Conservation (phyloP, 768 basidiomycete genomes). For the Boletellus sp. region DNA sequence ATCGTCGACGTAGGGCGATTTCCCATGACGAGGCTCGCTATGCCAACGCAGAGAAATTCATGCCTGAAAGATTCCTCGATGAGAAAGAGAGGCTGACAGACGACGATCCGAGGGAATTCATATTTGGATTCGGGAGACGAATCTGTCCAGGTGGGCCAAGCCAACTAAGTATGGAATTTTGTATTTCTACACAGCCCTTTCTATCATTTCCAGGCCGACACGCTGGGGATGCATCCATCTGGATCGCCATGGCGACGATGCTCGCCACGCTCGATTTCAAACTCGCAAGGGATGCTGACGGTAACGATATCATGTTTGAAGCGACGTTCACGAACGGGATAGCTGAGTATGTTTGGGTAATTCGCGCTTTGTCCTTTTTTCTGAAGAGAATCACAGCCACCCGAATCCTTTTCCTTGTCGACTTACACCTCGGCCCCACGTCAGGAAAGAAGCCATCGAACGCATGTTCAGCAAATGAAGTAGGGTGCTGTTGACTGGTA, state of each 20-base stretch:
- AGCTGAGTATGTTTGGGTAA: background rate
- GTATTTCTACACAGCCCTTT: too few species aligned
- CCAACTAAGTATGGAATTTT: too few species aligned
- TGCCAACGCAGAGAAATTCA: slow-evolving; percentile 5
- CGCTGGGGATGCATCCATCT: background rate
- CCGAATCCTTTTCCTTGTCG: too few species aligned
- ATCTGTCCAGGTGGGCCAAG: background rate
- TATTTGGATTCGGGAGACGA: slow-evolving; percentile 5
- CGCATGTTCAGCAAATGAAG: too few species aligned
- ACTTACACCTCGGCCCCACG: too few species aligned
- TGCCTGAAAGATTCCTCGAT: slow-evolving; percentile 11
- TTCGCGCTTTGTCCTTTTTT: background rate
- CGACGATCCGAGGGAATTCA: background rate
- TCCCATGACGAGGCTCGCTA: slow-evolving; percentile 9
- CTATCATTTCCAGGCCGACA: background rate
- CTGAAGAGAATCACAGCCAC: background rate
- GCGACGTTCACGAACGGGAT: background rate
- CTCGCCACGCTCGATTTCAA: background rate
- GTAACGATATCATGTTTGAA: background rate
- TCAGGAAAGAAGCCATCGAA: too few species aligned
- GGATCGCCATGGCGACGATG: background rate
- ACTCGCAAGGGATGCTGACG: background rate
- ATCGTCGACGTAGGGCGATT: background rate
- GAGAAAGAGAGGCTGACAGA: background rate
- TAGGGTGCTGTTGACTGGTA: too few species aligned